Evolutionary conservation across 2,329 filamentous ascomycete genomes (phyloP).

Genomic region (Emericellopsis cladophorae): DNA sequence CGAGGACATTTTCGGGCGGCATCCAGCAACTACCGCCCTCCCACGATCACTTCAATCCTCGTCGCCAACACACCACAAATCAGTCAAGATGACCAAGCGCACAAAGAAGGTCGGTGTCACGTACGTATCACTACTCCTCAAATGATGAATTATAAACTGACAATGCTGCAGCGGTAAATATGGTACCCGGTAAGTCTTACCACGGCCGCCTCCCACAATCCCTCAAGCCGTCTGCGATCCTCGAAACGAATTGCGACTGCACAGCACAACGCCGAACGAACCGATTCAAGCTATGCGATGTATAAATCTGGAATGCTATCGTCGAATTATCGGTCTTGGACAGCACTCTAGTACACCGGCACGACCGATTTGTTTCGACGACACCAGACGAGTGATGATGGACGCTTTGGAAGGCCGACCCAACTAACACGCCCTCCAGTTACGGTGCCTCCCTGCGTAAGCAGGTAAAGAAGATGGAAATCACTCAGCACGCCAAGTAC

Average conservation of each 20-base stretch:
- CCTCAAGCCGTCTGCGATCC: neutral
- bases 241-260: neutral
- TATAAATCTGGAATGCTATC: no score
- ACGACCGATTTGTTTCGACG: no score
- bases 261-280: no score
- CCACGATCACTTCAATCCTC: slow-evolving; percentile 11
- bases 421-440: slow-evolving; percentile 35
- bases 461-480: slow-evolving; percentile 97
- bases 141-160: slow-evolving; percentile 14
- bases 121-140: slow-evolving; percentile 17
- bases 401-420: neutral
- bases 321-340: no score
- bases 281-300: no score
- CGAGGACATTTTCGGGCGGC: slow-evolving; percentile 17
- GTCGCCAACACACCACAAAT: slow-evolving; percentile 21
- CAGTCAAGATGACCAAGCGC: slow-evolving; percentile 81
- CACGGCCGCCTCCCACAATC: neutral
- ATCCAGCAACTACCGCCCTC: slow-evolving; percentile 9
- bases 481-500: slow-evolving; percentile 95
- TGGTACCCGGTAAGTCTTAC: slow-evolving; percentile 68
- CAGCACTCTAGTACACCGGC: no score
- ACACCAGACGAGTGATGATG: neutral
- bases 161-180: slow-evolving; percentile 56
- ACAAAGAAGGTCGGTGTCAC: slow-evolving; percentile 98
- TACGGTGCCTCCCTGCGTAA: slow-evolving; percentile 99